Evolutionary conservation across 345 rosid genomes (phyloP).

Genomic region (Aurinia saxatilis): DNA sequence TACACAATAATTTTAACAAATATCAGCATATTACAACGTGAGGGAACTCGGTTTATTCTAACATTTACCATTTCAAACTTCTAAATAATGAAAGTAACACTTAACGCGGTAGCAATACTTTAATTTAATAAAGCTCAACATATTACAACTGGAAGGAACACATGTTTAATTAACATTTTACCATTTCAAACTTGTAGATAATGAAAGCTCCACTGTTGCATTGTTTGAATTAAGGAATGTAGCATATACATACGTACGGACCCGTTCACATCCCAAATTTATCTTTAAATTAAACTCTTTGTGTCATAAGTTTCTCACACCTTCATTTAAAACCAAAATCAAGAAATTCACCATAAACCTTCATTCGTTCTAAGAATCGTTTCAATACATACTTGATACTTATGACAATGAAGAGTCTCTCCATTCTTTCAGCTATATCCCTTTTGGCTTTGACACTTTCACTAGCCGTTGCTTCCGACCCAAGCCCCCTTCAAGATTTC

Average conservation of each 20-base stretch:
- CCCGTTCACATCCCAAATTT: conserved; percentile 1
- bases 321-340: not conserved
- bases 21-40: not conserved
- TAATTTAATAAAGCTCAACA: not conserved
- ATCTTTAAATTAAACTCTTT: not conserved
- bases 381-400: not conserved
- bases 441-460: conserved; percentile 14
- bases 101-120: not conserved
- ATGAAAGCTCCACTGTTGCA: not conserved
- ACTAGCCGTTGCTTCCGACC: conserved; percentile 12
- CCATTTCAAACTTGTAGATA: not conserved
- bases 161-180: not conserved
- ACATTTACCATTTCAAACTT: not conserved
- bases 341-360: not conserved
- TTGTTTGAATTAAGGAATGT: not conserved
- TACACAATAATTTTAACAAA: not conserved
- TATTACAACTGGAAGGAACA: not conserved
- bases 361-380: not conserved
- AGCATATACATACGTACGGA: not conserved
- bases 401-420: not conserved
- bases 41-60: not conserved
- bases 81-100: not conserved
- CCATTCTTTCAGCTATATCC: not conserved
- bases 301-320: not conserved
- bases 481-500: conserved; percentile 22